Percentiles rank a stretch among this genome's conserved stretches.
Conservation (phyloP, 179 eudicot genomes). For the Silene coronaria region DNA sequence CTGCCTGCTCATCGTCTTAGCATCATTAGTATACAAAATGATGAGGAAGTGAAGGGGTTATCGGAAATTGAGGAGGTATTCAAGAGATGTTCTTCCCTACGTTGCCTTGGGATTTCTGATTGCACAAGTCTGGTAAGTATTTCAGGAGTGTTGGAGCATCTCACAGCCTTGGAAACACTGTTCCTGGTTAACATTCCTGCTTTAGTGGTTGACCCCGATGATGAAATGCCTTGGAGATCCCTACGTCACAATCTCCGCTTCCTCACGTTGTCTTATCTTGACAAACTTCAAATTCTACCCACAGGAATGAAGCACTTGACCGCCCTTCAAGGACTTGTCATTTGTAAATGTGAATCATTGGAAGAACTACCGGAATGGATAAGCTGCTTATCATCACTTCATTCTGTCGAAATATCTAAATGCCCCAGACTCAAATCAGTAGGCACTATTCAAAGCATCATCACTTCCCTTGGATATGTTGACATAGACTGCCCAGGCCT, state of each 20-base stretch:
- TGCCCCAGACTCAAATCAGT: too few species aligned
- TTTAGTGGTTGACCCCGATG: not conserved
- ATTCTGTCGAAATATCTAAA: too few species aligned
- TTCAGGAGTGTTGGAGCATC: conserved; percentile 4
- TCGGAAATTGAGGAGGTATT: conserved; percentile 8
- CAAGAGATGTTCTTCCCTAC: not conserved
- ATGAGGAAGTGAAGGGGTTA: not conserved
- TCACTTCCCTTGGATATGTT: too few species aligned
- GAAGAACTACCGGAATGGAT: conserved; percentile 12
- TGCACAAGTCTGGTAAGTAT: not conserved
- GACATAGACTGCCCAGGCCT: too few species aligned
- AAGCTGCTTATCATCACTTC: conserved; percentile 14
- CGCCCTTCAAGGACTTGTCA: not conserved
- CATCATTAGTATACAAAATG: not conserved
- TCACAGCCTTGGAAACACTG: conserved; percentile 8
- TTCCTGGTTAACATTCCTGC: not conserved
- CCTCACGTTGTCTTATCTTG: not conserved
- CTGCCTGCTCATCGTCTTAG: not conserved
- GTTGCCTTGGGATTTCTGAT: not conserved
- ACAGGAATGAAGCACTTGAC: conserved; percentile 14
- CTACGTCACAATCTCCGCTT: conserved; percentile 5
- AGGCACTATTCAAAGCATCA: too few species aligned
- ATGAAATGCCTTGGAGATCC: conserved; percentile 10
- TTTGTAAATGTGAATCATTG: not conserved
- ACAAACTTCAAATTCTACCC: not conserved